phyloP scores from a whole-genome alignment of 352 stramenopile genomes.

The Phytophthora macrochlamydospora region DNA sequence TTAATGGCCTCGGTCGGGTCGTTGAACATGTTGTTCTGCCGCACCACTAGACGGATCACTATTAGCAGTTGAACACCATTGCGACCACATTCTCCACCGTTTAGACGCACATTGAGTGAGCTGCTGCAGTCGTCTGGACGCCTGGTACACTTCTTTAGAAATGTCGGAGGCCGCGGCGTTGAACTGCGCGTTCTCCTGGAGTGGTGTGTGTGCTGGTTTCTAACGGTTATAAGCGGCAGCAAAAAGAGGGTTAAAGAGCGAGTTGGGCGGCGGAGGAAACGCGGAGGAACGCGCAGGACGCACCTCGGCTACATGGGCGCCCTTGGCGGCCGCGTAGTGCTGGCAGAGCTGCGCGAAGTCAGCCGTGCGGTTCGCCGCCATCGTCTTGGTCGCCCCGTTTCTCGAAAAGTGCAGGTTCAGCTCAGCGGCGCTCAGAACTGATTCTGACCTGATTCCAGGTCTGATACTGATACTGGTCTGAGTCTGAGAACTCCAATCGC shows the following conservation, averaged over 20 bases:
- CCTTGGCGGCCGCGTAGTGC: constrained; percentile 46
- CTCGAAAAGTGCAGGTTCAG: neutral
- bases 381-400: constrained; percentile 8
- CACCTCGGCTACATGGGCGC: constrained; percentile 34
- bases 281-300: neutral
- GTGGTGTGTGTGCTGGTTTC: constrained; percentile 51
- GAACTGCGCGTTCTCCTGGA: constrained; percentile 82
- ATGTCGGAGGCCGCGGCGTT: constrained; percentile 82
- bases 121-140: constrained; percentile 81
- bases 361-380: constrained; percentile 72
- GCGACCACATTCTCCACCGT: neutral
- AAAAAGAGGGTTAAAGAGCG: neutral
- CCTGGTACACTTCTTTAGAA: constrained; percentile 84
- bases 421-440: neutral
- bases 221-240: constrained; percentile 6
- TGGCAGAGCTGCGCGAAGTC: constrained; percentile 76
- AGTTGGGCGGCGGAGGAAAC: neutral
- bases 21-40: constrained; percentile 91
- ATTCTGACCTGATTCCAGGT: no score
- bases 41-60: constrained; percentile 55
- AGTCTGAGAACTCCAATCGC: no score
- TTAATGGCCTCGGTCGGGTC: constrained; percentile 87
- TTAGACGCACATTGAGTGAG: constrained; percentile 68
- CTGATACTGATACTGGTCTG: no score
- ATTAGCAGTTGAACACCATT: neutral